Evolutionary conservation across 1,284 basidiomycete species (phyloP).

Genomic region (Boletus sp.): DNA sequence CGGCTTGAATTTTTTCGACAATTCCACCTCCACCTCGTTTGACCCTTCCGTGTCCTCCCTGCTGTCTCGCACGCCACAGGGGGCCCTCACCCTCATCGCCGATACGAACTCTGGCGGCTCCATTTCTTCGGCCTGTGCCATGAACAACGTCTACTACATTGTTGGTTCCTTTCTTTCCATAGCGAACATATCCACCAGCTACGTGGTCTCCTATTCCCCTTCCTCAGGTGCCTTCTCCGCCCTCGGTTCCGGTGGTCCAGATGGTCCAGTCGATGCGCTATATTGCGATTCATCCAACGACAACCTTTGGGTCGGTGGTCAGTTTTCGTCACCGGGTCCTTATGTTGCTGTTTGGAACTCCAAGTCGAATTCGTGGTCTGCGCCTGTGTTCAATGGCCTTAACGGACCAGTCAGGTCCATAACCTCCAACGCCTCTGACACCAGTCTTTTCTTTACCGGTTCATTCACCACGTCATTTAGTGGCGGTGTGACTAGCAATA

Average conservation of each 20-base stretch:
- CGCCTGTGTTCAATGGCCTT: constrained; percentile 81
- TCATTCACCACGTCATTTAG: constrained; percentile 76
- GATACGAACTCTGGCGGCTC: constrained; percentile 69
- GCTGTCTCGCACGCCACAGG: constrained; percentile 60
- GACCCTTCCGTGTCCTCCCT: constrained; percentile 68
- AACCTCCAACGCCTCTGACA: constrained; percentile 64
- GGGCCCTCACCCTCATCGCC: constrained; percentile 59
- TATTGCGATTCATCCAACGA: constrained; percentile 74
- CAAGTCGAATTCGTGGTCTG: constrained; percentile 62
- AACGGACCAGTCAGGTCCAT: constrained; percentile 73
- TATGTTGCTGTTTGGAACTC: constrained; percentile 81
- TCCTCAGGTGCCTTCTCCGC: constrained; percentile 56
- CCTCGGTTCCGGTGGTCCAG: constrained; percentile 57
- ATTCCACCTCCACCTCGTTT: constrained; percentile 51
- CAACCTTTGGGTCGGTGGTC: constrained; percentile 84
- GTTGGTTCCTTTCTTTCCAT: constrained; percentile 76
- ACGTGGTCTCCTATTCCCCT: constrained; percentile 72
- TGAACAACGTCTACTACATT: constrained; percentile 65
- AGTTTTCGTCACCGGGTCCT: constrained; percentile 66
- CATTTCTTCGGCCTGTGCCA: constrained; percentile 61
- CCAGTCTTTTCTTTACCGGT: constrained; percentile 83
- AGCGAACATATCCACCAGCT: constrained; percentile 50
- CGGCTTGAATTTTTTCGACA: constrained; percentile 74
- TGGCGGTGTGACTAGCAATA: constrained; percentile 56
- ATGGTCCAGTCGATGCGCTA: constrained; percentile 73